Evolutionary conservation across 2,329 filamentous ascomycete genomes (phyloP).

Genomic region (Phialemoniopsis sp.): DNA sequence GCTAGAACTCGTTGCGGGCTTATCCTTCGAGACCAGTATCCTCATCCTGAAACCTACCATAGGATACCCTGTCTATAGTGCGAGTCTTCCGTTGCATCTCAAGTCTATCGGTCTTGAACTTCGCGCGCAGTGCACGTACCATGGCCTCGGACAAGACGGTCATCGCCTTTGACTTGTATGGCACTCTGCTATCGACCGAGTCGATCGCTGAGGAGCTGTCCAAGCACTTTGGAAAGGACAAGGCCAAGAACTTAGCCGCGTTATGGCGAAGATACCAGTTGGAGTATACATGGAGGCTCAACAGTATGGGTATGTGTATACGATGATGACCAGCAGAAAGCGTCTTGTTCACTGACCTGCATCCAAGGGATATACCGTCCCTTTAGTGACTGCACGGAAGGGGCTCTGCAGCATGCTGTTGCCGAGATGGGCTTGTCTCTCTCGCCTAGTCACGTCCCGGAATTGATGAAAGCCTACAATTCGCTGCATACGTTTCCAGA

Average conservation of each 20-base stretch:
- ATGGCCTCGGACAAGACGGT: conserved; percentile 31
- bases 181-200: conserved; percentile 68
- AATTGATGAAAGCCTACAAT: conserved; percentile 62
- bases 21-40: no score
- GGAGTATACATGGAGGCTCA: conserved; percentile 74
- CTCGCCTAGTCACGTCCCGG: conserved; percentile 32
- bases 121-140: conserved; percentile 9
- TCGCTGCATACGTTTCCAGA: conserved; percentile 62
- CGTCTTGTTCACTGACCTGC: background rate
- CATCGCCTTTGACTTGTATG: conserved; percentile 73
- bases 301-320: conserved; percentile 61
- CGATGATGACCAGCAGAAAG: no score
- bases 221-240: conserved; percentile 51
- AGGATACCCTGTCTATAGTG: no score
- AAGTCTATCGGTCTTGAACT: conserved; percentile 3
- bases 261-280: conserved; percentile 68
- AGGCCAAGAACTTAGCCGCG: conserved; percentile 50
- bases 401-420: conserved; percentile 60
- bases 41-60: no score
- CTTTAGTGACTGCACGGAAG: conserved; percentile 60
- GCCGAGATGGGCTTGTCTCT: conserved; percentile 50
- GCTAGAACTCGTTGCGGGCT: no score
- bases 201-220: conserved; percentile 60
- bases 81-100: no score
- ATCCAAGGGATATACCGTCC: conserved; percentile 52